Evolutionary conservation across 202 grass and related monocot genomes (phyloP).

Genomic region (Brachypodium distachyon): DNA sequence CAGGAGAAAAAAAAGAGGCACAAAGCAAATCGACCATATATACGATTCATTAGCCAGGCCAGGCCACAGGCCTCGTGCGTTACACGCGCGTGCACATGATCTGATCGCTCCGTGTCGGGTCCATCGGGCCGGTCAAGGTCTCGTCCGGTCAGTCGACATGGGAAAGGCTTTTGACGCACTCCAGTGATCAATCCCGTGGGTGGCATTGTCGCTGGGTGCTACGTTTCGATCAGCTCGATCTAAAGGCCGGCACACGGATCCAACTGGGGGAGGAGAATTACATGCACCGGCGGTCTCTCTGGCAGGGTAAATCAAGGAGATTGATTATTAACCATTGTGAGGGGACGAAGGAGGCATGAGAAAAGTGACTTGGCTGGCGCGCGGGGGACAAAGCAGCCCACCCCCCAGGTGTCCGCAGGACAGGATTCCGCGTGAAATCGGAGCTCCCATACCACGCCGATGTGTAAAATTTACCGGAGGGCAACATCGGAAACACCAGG

Average conservation of each 20-base stretch:
- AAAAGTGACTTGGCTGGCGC: neutral
- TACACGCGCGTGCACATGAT: neutral
- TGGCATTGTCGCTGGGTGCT: neutral
- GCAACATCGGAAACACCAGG: slow-evolving; percentile 12
- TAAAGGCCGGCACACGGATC: too few relatives aligned
- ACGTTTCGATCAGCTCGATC: too few relatives aligned
- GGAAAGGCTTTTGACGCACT: too few relatives aligned
- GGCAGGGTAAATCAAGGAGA: too few relatives aligned
- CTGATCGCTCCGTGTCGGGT: neutral
- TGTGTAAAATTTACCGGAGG: neutral
- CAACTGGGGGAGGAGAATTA: too few relatives aligned
- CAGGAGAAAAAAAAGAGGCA: neutral
- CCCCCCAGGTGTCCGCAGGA: neutral
- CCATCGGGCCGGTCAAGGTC: neutral
- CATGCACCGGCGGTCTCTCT: too few relatives aligned
- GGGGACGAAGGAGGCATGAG: neutral
- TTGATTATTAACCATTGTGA: neutral
- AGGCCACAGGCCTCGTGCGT: neutral
- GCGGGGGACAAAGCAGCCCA: neutral
- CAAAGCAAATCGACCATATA: neutral
- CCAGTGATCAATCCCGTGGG: neutral
- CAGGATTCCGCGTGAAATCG: neutral
- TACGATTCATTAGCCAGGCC: neutral
- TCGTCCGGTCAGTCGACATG: neutral
- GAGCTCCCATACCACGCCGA: neutral